Evolutionary conservation across 768 basidiomycete genomes (phyloP), one percentile per base, ranked within the genome.

Genomic region (Psilocybe cubensis): DNA sequence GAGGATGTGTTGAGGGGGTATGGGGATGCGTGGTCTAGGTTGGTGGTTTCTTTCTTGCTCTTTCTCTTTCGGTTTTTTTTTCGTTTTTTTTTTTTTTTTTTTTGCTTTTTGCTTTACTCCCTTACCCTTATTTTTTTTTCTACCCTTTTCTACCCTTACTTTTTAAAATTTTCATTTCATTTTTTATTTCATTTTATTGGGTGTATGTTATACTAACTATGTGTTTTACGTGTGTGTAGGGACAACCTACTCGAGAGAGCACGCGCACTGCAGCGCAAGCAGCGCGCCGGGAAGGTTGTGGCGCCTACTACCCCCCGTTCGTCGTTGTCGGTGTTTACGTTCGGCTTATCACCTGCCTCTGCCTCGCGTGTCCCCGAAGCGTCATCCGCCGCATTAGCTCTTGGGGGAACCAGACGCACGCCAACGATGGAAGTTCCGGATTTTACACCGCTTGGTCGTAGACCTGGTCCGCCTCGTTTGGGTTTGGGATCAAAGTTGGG

Each of bases 21-120:
- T 46, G 84, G 84, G 0, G 70, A 79, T 1, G 71, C 69, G 0
- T 92, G 89, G 88, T 72, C 76, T 9, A 74, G 79, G 91, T 91
- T 64, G 33, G 83, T 70, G 33, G 48, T 18, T 43, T 49, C 54
- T 53, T 29, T 17, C 5, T 43, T 42, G 18, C 54, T 24, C 23
- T 41, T 14, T 44, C 43, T 20, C 42, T 27, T 20, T 27, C 38
- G 20, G 43, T 48, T 31, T 38, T 21, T 38, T 49, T 21, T 52
- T 48, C 24, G 3, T 3, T 12, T 46, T 47, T 27, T 9, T 35
- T 49, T 18, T 43, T 49, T 56, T 53, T 29, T 17, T 6, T 43
- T 42, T 20, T 54, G 24, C 23, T 41, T 14, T 44, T 44, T 20
- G 44, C 25, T 20, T 27, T 35, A 21, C 42, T 48, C 31, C 38